These are phyloP conservation scores for Ganoderma lingzhi DNA, from an alignment of 1,284 basidiomycete species.

Conservation along the genomic window DNA sequence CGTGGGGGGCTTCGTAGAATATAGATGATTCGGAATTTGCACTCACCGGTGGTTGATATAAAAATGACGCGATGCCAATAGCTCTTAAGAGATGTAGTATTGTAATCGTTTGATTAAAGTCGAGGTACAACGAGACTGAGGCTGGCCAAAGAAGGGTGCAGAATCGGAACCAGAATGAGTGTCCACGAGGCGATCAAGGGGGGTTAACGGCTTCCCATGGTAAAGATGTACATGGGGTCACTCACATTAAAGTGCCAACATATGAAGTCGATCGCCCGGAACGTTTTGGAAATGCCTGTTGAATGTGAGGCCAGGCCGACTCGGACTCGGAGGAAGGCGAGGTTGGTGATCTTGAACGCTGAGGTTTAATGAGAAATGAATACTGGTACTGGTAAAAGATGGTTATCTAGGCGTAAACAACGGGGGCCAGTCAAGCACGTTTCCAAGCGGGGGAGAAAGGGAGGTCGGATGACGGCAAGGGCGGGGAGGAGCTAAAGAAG, in stretches of 20 bases:
- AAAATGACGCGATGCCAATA: background rate
- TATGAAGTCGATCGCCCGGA: background rate
- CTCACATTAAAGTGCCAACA: background rate
- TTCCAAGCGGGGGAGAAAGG: background rate
- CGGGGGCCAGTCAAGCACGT: background rate
- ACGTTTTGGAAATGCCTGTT: background rate
- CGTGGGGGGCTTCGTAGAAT: conserved; percentile 3
- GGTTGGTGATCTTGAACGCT: background rate
- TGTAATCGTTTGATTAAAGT: background rate
- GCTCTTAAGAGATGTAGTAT: background rate
- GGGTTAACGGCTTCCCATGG: background rate
- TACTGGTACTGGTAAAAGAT: background rate
- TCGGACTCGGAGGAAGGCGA: background rate
- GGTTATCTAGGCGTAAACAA: background rate
- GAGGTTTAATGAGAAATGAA: background rate
- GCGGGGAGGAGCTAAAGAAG: conserved; percentile 7
- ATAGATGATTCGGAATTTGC: conserved; percentile 4
- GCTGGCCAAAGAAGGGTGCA: background rate
- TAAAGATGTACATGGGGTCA: background rate
- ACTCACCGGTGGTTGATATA: conserved; percentile 12
- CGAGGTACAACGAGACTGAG: conserved; percentile 3
- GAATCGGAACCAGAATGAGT: background rate
- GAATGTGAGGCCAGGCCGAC: background rate
- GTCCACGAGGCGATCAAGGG: background rate
- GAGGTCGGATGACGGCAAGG: background rate